Base-by-base conservation (phyloP, 345 rosid genomes). In the Clausena lansium region DNA sequence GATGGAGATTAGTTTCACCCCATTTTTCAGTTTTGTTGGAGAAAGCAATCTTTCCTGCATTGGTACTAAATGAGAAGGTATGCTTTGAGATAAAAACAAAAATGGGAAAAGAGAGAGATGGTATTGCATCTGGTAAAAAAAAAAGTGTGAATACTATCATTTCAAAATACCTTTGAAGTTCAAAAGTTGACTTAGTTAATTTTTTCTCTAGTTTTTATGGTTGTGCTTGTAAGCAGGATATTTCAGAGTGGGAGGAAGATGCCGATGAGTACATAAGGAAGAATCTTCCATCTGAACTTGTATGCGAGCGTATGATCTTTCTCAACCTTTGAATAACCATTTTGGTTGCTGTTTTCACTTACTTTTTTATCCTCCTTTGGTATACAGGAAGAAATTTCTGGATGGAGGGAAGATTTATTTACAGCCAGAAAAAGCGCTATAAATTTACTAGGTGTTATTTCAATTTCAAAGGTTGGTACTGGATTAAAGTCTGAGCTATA, bases 1-100 rank as follows among this genome's bases (percentile, higher is more conserved):
- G 98, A 78, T 94, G 98, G 98, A 92, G 91, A 84, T 81, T 94
- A 81, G 92, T 94, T 83, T 94, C 98, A 55, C 91, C 98, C 24
- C 93, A 88, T 86, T 94, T 92, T 86, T 83, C 91, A 17, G 71
- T 79, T 83, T 82, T 94, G 85, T 79, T 94, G 90, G 95, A 92
- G 67, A 85, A 91, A 36, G 95, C 95, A 76, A 90, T 94, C 81
- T 87, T 94, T 76, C 97, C 97, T 30, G 91, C 89, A 72, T 83
- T 92, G 85, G 77, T 81, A 67, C 85, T 91, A 78, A 92, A 94
- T 82, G 95, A 88, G 83, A 92, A 88, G 93, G 98, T 91, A 80
- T 32, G 15, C 64, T 81, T 80, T 83, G 68, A 59, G 10, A 32
- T 27, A 13, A 1, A 15, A 50, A 52, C 2, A 47, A 47, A 2